Evolutionary conservation across 495 filamentous ascomycete species (phyloP).

Genomic region (Aspergillus steynii): DNA sequence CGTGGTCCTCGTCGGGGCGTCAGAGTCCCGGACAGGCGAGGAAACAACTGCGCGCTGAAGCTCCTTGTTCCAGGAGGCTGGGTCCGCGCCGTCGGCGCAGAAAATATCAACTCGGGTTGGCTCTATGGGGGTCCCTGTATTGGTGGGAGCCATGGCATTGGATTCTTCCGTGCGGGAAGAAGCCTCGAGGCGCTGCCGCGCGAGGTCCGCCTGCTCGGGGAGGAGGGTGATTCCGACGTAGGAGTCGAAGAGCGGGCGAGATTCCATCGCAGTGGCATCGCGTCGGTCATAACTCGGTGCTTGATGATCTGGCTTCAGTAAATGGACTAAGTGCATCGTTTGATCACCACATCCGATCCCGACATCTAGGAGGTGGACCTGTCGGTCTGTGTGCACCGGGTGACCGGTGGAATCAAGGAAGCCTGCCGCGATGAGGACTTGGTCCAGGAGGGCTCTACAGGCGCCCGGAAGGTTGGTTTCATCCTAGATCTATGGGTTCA

Average conservation of each 20-base stretch:
- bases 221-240: constrained; percentile 48
- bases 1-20: not conserved
- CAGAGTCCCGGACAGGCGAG: not conserved
- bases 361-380: constrained; percentile 42
- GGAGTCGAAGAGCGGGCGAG: constrained; percentile 25
- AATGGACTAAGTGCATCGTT: constrained; percentile 28
- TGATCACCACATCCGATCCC: constrained; percentile 55
- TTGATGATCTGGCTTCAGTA: not conserved
- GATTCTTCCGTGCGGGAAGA: not conserved
- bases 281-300: not conserved
- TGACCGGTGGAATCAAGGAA: constrained; percentile 20
- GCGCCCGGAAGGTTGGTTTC: constrained; percentile 39
- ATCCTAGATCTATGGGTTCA: constrained; percentile 15
- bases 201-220: constrained; percentile 31
- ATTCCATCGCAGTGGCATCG: not conserved
- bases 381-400: constrained; percentile 2
- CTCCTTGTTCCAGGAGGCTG: constrained; percentile 26
- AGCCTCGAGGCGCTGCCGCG: constrained; percentile 20
- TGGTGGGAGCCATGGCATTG: not conserved
- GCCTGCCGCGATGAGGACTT: constrained; percentile 39
- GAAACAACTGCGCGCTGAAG: constrained; percentile 19
- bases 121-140: not conserved
- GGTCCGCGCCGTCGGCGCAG: constrained; percentile 34
- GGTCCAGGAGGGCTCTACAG: constrained; percentile 39
- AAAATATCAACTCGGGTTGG: constrained; percentile 26